Base-by-base conservation (phyloP, 768 basidiomycete species). In the Boletus coccyginus region DNA sequence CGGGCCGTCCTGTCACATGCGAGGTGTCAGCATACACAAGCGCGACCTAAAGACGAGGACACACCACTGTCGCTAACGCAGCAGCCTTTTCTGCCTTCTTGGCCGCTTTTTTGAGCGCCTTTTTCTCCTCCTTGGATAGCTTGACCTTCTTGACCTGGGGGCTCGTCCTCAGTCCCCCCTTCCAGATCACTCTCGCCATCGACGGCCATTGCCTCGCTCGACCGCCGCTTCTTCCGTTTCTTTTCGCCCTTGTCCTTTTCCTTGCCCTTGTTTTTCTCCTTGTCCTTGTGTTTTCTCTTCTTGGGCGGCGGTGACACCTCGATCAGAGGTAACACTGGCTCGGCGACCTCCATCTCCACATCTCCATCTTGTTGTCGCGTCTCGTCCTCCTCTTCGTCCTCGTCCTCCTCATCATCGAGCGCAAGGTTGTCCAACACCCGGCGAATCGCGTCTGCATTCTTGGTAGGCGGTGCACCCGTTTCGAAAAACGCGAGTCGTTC, bases 401-500 rank as follows among this genome's bases (percentile, higher is more conserved):
- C 82, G 3, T 83, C 82, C 0, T 85, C 86, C 2, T 84, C 82
- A 2, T 80, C 81, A 9, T 90, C 91, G 19, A 88, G 68, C 8
- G 82, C 84, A 41, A 96, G 83, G 52, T 81, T 81, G n/a, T 90
- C 84, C 57, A 95, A 66, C 17, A 95, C 94, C 70, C 89, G 92
- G 59, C 87, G 85, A 59, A 97, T 94, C n/a, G 88, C 90, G 58
- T 96, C 94, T 27, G 91, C 81, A 54, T 92, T 97, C 77, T 94
- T 98, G 29, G 84, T 83, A 21, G 95, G 95, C 10, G 94, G 84
- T 9, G 81, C 82, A 7, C 96, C 96, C 0, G 85, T 90, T 73
- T 96, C 94, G 76, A 97, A 99, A 78, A 98, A 98, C 56, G 80
- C 78, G 4, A 99, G 80, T 13, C 97, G 87, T 72, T 98, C 96